Evolutionary conservation across 306 rosid genomes (phyloP).

Genomic region (Albizia julibrissin): DNA sequence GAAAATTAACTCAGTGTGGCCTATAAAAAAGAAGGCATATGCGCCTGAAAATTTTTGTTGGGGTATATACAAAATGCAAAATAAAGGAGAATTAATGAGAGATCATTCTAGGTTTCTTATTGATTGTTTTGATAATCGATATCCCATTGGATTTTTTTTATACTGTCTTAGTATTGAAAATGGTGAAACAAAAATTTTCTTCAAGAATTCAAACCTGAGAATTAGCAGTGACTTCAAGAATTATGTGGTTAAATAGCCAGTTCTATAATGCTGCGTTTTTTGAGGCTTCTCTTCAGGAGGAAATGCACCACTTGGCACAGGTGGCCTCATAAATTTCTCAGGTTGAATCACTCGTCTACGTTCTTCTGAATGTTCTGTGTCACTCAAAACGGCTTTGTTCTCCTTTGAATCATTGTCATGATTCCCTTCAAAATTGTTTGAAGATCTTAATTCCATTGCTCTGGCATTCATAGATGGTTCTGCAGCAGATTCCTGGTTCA

Average conservation of each 20-base stretch:
- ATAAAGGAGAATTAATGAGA: not conserved
- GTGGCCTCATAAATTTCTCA: not conserved
- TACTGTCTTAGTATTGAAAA: not conserved
- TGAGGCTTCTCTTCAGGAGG: conserved; percentile 12
- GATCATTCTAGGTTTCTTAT: not conserved
- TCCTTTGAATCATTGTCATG: not conserved
- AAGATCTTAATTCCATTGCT: not conserved
- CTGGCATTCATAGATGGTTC: not conserved
- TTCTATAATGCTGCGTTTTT: conserved; percentile 1
- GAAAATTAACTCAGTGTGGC: not conserved
- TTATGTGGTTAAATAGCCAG: conserved; percentile 27
- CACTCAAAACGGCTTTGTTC: not conserved
- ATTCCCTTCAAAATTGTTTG: not conserved
- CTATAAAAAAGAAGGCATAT: not conserved
- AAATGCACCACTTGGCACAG: conserved; percentile 22
- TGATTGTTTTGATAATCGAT: not conserved
- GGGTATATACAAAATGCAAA: not conserved
- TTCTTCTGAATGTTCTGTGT: not conserved
- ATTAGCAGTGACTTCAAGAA: conserved; percentile 23
- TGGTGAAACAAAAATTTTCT: not conserved
- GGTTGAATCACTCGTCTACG: not conserved
- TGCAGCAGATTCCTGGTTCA: not conserved
- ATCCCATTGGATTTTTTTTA: not conserved
- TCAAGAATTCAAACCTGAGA: conserved; percentile 43
- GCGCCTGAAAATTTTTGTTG: not conserved